Percentiles rank a stretch among this genome's conserved stretches.
Evolutionary conservation across 257 asterid species (phyloP).

Genomic region (Ilex aquifolium): DNA sequence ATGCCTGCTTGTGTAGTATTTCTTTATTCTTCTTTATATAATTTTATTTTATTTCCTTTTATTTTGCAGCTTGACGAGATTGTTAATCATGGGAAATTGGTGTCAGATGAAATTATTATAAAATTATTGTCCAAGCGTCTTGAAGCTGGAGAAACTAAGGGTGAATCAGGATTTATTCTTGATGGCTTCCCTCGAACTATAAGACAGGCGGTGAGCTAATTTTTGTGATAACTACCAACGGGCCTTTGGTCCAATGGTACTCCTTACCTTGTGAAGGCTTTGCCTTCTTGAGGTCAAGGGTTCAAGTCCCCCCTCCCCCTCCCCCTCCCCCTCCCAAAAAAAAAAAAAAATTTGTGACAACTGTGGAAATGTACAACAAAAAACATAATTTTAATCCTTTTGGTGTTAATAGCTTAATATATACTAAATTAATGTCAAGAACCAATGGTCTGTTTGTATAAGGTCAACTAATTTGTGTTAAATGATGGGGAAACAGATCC

Average conservation of each 20-base stretch:
- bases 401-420: no score
- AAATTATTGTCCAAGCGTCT: slow-evolving; percentile 82
- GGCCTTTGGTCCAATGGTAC: no score
- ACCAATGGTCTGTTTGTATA: no score
- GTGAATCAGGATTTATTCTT: slow-evolving; percentile 86
- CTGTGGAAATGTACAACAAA: not conserved
- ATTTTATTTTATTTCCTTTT: slow-evolving; percentile 1
- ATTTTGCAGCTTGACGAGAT: slow-evolving; percentile 72
- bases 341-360: not conserved
- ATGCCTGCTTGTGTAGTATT: no score
- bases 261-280: no score
- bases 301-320: no score
- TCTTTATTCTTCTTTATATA: slow-evolving; percentile 10
- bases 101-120: slow-evolving; percentile 86
- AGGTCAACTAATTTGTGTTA: no score
- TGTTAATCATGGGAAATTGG: slow-evolving; percentile 77
- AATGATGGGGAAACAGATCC: no score
- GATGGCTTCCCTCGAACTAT: slow-evolving; percentile 99
- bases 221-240: not conserved
- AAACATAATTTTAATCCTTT: no score
- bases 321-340: no score
- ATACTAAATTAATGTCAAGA: no score
- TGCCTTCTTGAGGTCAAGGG: no score
- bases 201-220: slow-evolving; percentile 79
- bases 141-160: slow-evolving; percentile 69